Evolutionary conservation across 495 filamentous ascomycete genomes (phyloP).

Genomic region (Monascus purpureus): DNA sequence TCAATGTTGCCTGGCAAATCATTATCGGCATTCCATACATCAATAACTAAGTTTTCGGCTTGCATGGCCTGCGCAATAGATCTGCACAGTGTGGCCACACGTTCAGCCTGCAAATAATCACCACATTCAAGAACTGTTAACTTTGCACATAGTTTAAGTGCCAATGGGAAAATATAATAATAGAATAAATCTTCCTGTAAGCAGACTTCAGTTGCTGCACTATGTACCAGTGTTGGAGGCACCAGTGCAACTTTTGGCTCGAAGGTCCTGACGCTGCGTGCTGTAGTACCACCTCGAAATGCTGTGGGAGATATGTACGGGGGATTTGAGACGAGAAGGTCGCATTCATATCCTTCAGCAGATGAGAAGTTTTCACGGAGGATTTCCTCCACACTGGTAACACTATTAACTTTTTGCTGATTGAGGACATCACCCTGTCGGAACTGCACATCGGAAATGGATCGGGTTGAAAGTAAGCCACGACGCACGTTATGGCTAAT

Average conservation of each 20-base stretch:
- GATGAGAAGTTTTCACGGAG: constrained; percentile 2
- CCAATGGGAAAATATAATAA: constrained; percentile 13
- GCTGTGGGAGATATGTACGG: constrained; percentile 64
- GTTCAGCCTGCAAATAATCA: constrained; percentile 17
- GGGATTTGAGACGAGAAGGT: constrained; percentile 79
- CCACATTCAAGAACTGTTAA: constrained; percentile 27
- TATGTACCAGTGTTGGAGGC: constrained; percentile 21
- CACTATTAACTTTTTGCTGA: constrained; percentile 2
- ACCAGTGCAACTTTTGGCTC: constrained; percentile 75
- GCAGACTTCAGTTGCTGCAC: background rate
- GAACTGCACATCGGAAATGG: constrained; percentile 34
- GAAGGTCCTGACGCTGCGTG: constrained; percentile 59
- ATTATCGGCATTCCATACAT: no score
- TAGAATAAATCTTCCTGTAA: constrained; percentile 28
- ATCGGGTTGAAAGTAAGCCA: constrained; percentile 13
- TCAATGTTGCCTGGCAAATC: no score
- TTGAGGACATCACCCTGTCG: constrained; percentile 39
- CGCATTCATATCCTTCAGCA: constrained; percentile 18
- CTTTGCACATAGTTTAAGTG: constrained; percentile 9
- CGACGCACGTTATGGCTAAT: constrained; percentile 32
- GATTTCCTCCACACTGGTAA: constrained; percentile 5
- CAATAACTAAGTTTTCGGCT: no score
- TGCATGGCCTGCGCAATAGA: no score
- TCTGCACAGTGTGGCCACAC: constrained; percentile 11
- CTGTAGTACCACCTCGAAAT: constrained; percentile 43